Evolutionary conservation across 352 stramenopile genomes (phyloP).

Genomic region (Phytopythium oedochilum): DNA sequence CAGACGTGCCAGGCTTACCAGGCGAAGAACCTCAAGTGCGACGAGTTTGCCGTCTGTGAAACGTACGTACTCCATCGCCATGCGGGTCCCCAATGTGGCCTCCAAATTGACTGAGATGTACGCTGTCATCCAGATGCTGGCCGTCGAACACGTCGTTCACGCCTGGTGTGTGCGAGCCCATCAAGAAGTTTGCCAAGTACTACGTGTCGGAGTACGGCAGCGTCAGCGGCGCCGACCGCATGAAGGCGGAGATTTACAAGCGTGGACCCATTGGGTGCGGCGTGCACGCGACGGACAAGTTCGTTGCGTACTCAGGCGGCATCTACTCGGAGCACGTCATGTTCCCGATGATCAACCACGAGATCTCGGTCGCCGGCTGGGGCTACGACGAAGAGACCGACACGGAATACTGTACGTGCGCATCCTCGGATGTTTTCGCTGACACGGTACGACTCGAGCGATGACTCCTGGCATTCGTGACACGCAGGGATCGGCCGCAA

Average conservation of each 20-base stretch:
- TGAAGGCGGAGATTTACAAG: constrained; percentile 93
- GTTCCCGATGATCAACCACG: constrained; percentile 84
- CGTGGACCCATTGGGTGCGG: constrained; percentile 88
- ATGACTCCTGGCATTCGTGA: constrained; percentile 5
- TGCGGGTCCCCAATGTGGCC: not conserved
- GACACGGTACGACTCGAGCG: not conserved
- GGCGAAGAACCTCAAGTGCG: constrained; percentile 76
- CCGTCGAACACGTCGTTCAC: constrained; percentile 86
- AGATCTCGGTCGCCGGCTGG: constrained; percentile 88
- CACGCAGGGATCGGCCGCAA: constrained; percentile 84
- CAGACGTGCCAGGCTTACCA: constrained; percentile 92
- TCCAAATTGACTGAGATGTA: not conserved
- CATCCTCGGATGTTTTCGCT: not conserved
- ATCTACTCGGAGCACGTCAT: constrained; percentile 85
- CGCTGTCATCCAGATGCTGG: constrained; percentile 50
- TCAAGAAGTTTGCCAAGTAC: constrained; percentile 88
- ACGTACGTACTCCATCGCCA: constrained; percentile 36
- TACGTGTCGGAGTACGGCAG: constrained; percentile 88
- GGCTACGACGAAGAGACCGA: constrained; percentile 81
- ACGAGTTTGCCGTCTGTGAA: constrained; percentile 76
- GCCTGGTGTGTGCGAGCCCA: constrained; percentile 70
- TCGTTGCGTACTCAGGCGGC: constrained; percentile 70
- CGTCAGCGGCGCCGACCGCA: constrained; percentile 78
- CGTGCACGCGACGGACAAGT: constrained; percentile 84
- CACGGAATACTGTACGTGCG: constrained; percentile 84